Conservation (phyloP, 768 basidiomycete species). For the Rhodocollybia butyracea region DNA sequence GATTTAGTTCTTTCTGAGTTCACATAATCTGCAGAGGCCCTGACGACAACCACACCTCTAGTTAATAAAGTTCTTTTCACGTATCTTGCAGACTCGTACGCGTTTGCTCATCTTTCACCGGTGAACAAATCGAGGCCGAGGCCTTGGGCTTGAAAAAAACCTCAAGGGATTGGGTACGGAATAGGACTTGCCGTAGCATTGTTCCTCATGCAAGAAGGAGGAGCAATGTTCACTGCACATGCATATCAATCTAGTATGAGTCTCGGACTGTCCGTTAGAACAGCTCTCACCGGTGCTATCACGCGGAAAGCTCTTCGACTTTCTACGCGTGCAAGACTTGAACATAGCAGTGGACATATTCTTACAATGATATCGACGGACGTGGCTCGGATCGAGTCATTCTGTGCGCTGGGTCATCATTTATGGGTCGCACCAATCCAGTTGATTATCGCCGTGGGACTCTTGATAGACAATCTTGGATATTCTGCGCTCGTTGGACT, state of each 20-base stretch:
- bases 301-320: constrained; percentile 53
- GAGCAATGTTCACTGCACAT: constrained; percentile 30
- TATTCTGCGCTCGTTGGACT: constrained; percentile 54
- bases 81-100: constrained; percentile 44
- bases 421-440: constrained; percentile 34
- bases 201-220: constrained; percentile 42
- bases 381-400: constrained; percentile 37
- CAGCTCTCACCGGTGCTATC: constrained; percentile 27
- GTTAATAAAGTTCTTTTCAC: constrained; percentile 44
- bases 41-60: constrained; percentile 44
- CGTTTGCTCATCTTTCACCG: constrained; percentile 28
- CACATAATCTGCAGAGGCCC: constrained; percentile 28
- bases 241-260: constrained; percentile 25
- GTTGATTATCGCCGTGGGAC: constrained; percentile 45
- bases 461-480: constrained; percentile 52
- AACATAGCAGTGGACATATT: constrained; percentile 47
- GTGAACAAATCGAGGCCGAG: constrained; percentile 19
- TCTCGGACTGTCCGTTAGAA: constrained; percentile 31
- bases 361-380: constrained; percentile 52
- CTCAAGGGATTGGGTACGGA: constrained; percentile 47
- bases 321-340: constrained; percentile 40
- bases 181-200: constrained; percentile 49
- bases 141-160: constrained; percentile 24
- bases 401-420: constrained; percentile 25
- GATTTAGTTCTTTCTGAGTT: neutral